Percentiles rank a stretch among this genome's conserved stretches.
Evolutionary conservation across 2,329 filamentous ascomycete species (phyloP).

Genomic region (Tolypocladium guangdongense): DNA sequence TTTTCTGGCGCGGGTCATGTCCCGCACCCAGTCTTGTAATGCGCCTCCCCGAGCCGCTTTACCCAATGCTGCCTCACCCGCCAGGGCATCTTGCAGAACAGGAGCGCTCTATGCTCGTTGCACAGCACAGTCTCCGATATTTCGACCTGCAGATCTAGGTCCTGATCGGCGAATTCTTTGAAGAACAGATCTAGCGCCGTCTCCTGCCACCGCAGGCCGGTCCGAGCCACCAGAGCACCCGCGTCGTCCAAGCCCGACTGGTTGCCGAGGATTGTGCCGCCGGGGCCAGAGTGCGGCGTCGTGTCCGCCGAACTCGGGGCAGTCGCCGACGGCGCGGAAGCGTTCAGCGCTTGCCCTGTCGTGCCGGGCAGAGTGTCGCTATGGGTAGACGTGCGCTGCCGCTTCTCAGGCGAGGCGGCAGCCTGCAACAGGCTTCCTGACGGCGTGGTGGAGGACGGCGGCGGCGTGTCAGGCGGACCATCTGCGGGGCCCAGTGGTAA

Average conservation of each 20-base stretch:
- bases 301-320: conserved; percentile 2
- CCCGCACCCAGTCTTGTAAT: not conserved
- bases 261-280: not conserved
- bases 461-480: conserved; percentile 10
- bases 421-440: conserved; percentile 21
- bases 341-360: not conserved
- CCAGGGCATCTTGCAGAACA: conserved; percentile 50
- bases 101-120: conserved; percentile 49
- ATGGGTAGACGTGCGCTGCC: conserved; percentile 19
- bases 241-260: conserved; percentile 25
- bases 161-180: conserved; percentile 44
- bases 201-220: conserved; percentile 40
- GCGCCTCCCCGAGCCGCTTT: conserved; percentile 34
- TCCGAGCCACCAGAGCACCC: conserved; percentile 28
- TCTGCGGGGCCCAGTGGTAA: conserved; percentile 11
- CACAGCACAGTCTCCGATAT: conserved; percentile 47
- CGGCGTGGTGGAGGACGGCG: conserved; percentile 17
- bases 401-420: conserved; percentile 19
- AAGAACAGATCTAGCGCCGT: conserved; percentile 50
- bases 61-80: conserved; percentile 45
- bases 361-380: conserved; percentile 5
- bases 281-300: not conserved
- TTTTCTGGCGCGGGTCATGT: too few species aligned
- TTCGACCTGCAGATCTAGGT: conserved; percentile 47
- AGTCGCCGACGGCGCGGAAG: not conserved